Evolutionary conservation across 2,329 filamentous ascomycete species (phyloP).

Genomic region (Fusarium sp.): DNA sequence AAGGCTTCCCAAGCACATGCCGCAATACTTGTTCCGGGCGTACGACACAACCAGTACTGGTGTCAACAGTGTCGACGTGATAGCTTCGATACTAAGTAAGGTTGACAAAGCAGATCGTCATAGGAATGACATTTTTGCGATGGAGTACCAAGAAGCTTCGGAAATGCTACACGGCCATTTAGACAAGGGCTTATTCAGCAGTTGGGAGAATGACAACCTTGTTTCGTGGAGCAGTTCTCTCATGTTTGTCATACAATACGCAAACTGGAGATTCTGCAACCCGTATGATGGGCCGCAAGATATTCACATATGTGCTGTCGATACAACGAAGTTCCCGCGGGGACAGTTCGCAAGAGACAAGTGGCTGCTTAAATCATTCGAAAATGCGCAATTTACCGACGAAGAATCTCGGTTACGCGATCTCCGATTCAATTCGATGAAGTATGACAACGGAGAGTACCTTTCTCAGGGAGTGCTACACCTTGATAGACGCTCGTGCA

Average conservation of each 20-base stretch:
- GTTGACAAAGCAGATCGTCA: too few relatives aligned
- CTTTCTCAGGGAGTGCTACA: not conserved
- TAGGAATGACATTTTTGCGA: not conserved
- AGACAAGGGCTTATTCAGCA: rapidly evolving
- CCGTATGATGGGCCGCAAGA: too few relatives aligned
- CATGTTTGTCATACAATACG: not conserved
- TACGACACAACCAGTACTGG: too few relatives aligned
- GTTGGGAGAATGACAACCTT: not conserved
- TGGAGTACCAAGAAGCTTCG: rapidly evolving
- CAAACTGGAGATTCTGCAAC: not conserved
- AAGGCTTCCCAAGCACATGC: not conserved
- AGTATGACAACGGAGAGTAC: not conserved
- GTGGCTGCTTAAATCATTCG: not conserved
- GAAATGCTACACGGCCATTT: not conserved
- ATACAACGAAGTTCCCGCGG: rapidly evolving
- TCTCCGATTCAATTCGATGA: rapidly evolving
- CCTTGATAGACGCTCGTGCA: not conserved
- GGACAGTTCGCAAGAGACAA: not conserved
- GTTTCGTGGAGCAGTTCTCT: not conserved
- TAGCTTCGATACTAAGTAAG: too few relatives aligned
- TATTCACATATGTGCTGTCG: rapidly evolving
- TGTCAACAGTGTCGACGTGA: too few relatives aligned
- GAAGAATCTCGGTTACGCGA: rapidly evolving
- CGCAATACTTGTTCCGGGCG: not conserved
- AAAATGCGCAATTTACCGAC: rapidly evolving